Evolutionary conservation across 2,329 filamentous ascomycete species (phyloP), one percentile per base, ranked within the genome.

Genomic region (Rutstroemia sp.): DNA sequence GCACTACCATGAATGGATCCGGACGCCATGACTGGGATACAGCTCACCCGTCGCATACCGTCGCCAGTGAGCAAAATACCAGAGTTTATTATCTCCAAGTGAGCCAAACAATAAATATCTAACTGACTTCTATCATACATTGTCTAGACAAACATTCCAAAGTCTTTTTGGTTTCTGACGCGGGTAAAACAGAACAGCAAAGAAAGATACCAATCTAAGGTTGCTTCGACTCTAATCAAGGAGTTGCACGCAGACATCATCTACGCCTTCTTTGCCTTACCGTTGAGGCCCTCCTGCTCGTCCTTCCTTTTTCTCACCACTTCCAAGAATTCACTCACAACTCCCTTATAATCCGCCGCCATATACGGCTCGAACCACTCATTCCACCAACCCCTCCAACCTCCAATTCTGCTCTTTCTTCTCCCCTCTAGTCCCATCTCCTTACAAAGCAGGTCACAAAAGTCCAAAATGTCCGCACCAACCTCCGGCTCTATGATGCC

Each of bases 331-430:
- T 58, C 54, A 9, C 17, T 25, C 19, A 58, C 54, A n/a, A 58
- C 19, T 5, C 57, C 54, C 19, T 30, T 57, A 47, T 58, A 58
- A 50, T 58, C 54, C 23, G 30, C 10, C 34, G 54, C 51, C 25
- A 42, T 40, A 50, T 58, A 58, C 27, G 57, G 57, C 10, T 39
- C 42, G 14, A 58, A 58, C 57, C 57, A 58, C 39, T 58, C 57
- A 30, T 46, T 58, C 45, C 21, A 45, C 34, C 44, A 57, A 14
- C 27, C 25, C 19, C 46, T 56, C 47, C 38, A 52, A 0, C 57
- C 57, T 4, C 51, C 39, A 19, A 4, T 4, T 39, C n/a, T 48
- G 5, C 45, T 36, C 27, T 42, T 14, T 40, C 40, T 48, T 44
- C n/a, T 17, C 17, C 16, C 25, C 6, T 30, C 47, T 10, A 58